Evolutionary conservation across 139 green algal species (phyloP).

Genomic region (Picochlorum sp.): DNA sequence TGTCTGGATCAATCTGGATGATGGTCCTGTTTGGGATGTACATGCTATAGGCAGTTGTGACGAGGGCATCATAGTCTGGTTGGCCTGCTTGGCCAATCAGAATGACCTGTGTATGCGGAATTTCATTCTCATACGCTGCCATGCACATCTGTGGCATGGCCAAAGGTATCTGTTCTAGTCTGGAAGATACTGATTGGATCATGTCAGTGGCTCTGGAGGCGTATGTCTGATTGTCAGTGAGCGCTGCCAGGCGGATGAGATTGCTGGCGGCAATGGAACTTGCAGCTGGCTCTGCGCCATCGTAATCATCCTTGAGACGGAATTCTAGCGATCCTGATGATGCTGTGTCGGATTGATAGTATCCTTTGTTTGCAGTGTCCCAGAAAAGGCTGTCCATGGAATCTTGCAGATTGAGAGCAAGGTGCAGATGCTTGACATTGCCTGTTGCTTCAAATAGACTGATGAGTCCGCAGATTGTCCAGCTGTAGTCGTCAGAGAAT

Average conservation of each 20-base stretch:
- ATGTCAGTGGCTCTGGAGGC: slow-evolving; percentile 8
- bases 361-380: slow-evolving; percentile 33
- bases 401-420: slow-evolving; percentile 68
- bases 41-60: no score
- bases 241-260: slow-evolving; percentile 45
- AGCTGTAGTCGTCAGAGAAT: slow-evolving; percentile 76
- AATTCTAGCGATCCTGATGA: not conserved
- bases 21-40: no score
- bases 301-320: slow-evolving; percentile 64
- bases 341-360: not conserved
- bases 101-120: slow-evolving; percentile 53
- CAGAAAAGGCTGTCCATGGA: slow-evolving; percentile 72
- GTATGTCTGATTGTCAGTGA: slow-evolving; percentile 11
- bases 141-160: slow-evolving; percentile 71
- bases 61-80: no score
- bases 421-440: slow-evolving; percentile 59
- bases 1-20: no score
- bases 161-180: slow-evolving; percentile 46
- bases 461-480: slow-evolving; percentile 62
- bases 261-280: slow-evolving; percentile 64
- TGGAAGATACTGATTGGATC: slow-evolving; percentile 37
- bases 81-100: slow-evolving; percentile 27
- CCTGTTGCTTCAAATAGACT: slow-evolving; percentile 68
- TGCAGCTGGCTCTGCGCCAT: slow-evolving; percentile 76
- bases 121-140: slow-evolving; percentile 40